Evolutionary conservation across 2,329 filamentous ascomycete species (phyloP), one percentile per base, ranked within the genome.

Genomic region (Thermoascus crustaceus): DNA sequence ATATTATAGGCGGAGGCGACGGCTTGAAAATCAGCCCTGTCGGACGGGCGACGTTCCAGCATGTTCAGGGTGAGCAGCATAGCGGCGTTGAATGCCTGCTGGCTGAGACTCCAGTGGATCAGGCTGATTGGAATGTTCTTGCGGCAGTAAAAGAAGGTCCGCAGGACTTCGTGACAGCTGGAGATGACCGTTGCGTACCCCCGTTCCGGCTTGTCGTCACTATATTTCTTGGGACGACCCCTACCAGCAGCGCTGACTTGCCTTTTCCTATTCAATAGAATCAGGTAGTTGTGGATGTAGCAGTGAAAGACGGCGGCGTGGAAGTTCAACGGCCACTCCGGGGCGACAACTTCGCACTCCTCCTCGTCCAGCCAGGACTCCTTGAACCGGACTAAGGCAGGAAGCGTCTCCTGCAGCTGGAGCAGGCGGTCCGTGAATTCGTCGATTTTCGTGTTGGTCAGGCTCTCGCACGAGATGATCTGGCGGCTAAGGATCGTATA

Each of bases 71-170:
- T 30, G 6, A 38, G 18, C 6, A 38, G 16, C 20, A 26, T 25
- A 10, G 35, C 35, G 8, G 35, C 35, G 17, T 38, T 38, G 23
- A 32, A 38, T 0, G 30, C 35, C 4, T 25, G 30, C 26, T 38
- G 35, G 13, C 30, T 22, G 17, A 35, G 17, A 7, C n/a, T 16
- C 35, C 35, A 38, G 14, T 38, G 20, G 6, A 19, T 17, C 17
- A 34, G n/a, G 7, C 3, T 20, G 10, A 7, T 5, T 24, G 18
- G 21, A 3, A 26, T 10, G 14, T 21, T 9, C 11, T 34, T 22
- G 30, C n/a, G 31, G 10, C 34, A n/a, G n/a, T 25, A 26, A 16
- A 22, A 16, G 25, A 38, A 38, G 11, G 30, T 30, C 9, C 8
- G 30, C 8, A 33, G 16, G 6, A 38, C 29, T 14, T 30, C 35